Conservation (phyloP, 176 grass and related monocot genomes). For the Ensete ventricosum region DNA sequence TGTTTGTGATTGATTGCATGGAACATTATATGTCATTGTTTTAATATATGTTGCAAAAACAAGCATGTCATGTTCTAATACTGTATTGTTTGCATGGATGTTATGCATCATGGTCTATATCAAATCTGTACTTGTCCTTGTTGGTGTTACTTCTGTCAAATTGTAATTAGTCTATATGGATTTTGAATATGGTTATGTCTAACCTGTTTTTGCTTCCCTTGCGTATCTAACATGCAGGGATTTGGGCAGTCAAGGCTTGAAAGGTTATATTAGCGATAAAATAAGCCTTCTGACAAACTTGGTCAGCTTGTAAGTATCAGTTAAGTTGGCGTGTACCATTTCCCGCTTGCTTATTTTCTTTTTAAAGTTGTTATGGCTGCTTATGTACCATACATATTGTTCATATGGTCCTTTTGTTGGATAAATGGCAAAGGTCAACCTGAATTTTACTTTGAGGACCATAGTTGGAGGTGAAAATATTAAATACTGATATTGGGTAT, state of each 20-base stretch:
- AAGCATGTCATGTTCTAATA: too few relatives aligned
- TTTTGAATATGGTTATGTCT: background rate
- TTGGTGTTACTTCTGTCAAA: background rate
- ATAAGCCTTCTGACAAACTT: constrained; percentile 76
- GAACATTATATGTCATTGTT: too few relatives aligned
- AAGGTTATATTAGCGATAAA: constrained; percentile 85
- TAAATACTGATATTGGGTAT: background rate
- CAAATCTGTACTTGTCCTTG: too few relatives aligned
- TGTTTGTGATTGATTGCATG: too few relatives aligned
- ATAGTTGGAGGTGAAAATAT: background rate
- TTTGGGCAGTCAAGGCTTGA: constrained; percentile 89
- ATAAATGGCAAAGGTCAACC: background rate
- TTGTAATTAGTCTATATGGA: background rate
- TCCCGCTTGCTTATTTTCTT: background rate
- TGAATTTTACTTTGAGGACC: background rate
- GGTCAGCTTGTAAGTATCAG: constrained; percentile 99
- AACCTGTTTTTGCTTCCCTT: background rate
- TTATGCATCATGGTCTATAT: too few relatives aligned
- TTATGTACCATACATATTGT: background rate
- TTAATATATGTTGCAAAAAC: too few relatives aligned
- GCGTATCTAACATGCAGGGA: constrained; percentile 36
- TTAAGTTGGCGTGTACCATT: background rate
- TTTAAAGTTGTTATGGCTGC: background rate
- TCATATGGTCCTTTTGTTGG: too few relatives aligned
- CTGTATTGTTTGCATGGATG: too few relatives aligned